Percentiles rank a stretch among this genome's conserved stretches.
Evolutionary conservation across 768 basidiomycete species (phyloP).

Genomic region (Stropharia rugosoannulata): DNA sequence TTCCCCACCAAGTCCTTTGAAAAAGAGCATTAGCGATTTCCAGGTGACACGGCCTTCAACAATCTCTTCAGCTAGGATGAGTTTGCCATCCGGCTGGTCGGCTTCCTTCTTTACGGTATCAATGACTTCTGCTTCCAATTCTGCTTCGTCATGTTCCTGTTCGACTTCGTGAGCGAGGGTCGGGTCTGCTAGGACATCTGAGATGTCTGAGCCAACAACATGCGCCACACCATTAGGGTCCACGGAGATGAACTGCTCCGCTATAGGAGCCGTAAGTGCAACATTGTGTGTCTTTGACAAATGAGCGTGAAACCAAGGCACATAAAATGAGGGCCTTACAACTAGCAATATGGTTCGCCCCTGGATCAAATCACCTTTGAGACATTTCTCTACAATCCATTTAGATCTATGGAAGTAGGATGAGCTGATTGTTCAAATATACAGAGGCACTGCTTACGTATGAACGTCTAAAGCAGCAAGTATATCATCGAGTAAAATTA

Average conservation of each 20-base stretch:
- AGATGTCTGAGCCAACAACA: conserved; percentile 41
- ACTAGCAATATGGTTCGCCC: conserved; percentile 86
- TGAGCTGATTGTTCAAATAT: neutral
- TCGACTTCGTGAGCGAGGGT: conserved; percentile 28
- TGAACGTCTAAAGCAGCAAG: conserved; percentile 58
- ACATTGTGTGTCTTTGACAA: conserved; percentile 46
- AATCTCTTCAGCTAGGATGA: conserved; percentile 67
- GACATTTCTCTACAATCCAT: conserved; percentile 77
- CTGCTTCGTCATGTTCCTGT: conserved; percentile 18
- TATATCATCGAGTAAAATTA: conserved; percentile 74
- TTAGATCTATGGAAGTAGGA: conserved; percentile 55
- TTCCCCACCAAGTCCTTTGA: conserved; percentile 36
- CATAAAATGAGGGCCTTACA: conserved; percentile 28
- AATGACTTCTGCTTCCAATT: conserved; percentile 27
- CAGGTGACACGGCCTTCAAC: conserved; percentile 32
- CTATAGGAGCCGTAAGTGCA: conserved; percentile 50
- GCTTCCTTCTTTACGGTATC: conserved; percentile 24
- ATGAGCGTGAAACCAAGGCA: neutral
- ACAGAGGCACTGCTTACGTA: conserved; percentile 16
- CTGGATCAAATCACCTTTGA: conserved; percentile 75
- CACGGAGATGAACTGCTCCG: conserved; percentile 56
- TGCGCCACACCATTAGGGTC: conserved; percentile 50
- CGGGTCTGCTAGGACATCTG: conserved; percentile 43
- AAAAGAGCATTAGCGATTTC: conserved; percentile 35
- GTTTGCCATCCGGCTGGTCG: conserved; percentile 18